Conservation (phyloP, 352 stramenopile genomes). For the Pythium chondricola region DNA sequence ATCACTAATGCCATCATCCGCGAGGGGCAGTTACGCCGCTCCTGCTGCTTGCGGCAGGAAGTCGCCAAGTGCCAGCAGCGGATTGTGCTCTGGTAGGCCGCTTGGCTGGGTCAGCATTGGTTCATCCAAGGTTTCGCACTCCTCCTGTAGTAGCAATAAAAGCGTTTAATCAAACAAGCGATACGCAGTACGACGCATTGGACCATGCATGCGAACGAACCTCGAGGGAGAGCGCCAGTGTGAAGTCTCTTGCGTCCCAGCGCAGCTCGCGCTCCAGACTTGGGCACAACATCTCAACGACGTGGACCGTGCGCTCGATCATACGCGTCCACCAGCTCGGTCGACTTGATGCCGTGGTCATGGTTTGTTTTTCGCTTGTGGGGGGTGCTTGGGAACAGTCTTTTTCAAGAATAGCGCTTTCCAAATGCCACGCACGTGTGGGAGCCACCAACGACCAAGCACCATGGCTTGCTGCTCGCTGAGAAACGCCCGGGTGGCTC, state of each 20-base stretch:
- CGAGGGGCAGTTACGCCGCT: constrained; percentile 13
- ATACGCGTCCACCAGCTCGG: constrained; percentile 4
- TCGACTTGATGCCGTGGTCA: no score
- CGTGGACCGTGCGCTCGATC: constrained; percentile 8
- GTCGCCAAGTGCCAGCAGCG: constrained; percentile 6
- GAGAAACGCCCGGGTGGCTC: no score
- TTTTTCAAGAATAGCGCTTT: neutral
- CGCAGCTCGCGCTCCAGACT: constrained; percentile 8
- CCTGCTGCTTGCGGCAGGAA: constrained; percentile 10
- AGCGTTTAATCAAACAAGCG: neutral
- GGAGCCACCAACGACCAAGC: no score
- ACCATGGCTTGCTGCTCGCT: no score
- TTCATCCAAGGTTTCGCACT: constrained; percentile 2
- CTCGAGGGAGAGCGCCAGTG: neutral
- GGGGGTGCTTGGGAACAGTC: neutral
- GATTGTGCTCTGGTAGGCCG: neutral
- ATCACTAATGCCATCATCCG: no score
- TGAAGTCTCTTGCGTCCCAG: constrained; percentile 11
- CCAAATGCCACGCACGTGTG: no score
- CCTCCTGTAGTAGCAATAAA: constrained; percentile 3
- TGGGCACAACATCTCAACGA: constrained; percentile 13
- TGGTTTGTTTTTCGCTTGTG: neutral
- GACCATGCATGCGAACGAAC: neutral
- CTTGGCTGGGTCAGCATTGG: neutral
- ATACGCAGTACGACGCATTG: neutral